Evolutionary conservation across 768 basidiomycete species (phyloP).

Genomic region (Paxillus involutus): DNA sequence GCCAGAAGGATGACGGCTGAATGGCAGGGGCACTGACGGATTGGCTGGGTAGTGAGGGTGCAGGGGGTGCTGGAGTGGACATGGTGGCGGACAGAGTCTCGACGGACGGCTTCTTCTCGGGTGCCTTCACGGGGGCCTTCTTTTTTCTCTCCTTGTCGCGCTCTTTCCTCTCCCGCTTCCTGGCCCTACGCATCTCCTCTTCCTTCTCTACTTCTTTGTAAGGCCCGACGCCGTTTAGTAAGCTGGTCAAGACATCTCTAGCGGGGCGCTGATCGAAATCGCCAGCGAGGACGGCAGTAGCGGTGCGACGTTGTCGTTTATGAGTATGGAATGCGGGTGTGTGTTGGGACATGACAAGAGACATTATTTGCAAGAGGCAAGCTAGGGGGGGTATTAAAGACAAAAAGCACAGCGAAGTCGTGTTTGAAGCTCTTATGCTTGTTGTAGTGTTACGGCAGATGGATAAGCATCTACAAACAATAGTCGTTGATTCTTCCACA

Average conservation of each 20-base stretch:
- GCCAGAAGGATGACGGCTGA: constrained; percentile 61
- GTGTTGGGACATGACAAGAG: constrained; percentile 18
- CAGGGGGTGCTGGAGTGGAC: constrained; percentile 17
- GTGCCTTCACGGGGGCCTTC: constrained; percentile 33
- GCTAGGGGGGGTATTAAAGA: constrained; percentile 16
- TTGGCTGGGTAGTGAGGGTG: constrained; percentile 15
- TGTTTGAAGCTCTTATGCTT: constrained; percentile 36
- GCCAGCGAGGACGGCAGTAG: constrained; percentile 76
- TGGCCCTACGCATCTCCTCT: constrained; percentile 53
- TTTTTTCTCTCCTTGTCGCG: constrained; percentile 51
- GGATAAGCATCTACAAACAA: constrained; percentile 38
- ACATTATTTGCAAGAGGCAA: constrained; percentile 15
- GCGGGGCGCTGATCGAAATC: constrained; percentile 64
- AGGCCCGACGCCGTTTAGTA: constrained; percentile 72
- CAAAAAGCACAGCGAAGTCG: constrained; percentile 31
- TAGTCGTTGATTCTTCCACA: constrained; percentile 26
- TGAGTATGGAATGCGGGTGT: constrained; percentile 16
- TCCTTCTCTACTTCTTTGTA: constrained; percentile 64
- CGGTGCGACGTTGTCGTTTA: constrained; percentile 55
- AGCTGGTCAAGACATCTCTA: constrained; percentile 77
- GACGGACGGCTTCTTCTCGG: constrained; percentile 31
- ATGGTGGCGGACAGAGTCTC: constrained; percentile 10
- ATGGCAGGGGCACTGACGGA: constrained; percentile 29
- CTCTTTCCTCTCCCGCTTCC: constrained; percentile 49
- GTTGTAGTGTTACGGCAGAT: constrained; percentile 35